phyloP scores from a whole-genome alignment of 257 asterid species.

The Ligustrum vulgare region DNA sequence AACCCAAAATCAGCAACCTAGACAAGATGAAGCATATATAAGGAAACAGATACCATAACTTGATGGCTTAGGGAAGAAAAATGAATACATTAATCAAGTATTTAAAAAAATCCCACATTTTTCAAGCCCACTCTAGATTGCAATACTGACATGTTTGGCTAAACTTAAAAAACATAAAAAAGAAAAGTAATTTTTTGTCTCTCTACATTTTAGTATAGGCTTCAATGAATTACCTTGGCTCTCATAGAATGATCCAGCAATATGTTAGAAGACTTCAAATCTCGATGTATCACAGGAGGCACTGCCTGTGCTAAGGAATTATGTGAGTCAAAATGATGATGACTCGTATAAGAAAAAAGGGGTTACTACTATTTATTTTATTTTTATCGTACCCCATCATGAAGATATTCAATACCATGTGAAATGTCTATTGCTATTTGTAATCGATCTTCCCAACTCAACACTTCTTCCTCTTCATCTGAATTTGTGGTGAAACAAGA shows the following conservation, averaged over 20 bases:
- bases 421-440: constrained; percentile 91
- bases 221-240: constrained; percentile 22
- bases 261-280: constrained; percentile 25
- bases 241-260: constrained; percentile 22
- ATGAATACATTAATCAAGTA: neutral
- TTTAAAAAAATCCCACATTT: neutral
- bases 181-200: neutral
- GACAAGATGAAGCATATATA: neutral
- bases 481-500: constrained; percentile 19
- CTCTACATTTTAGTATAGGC: neutral
- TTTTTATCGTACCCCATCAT: constrained; percentile 77
- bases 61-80: neutral
- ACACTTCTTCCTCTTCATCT: constrained; percentile 60
- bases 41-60: neutral
- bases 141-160: neutral
- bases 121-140: neutral
- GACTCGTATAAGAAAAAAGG: constrained; percentile 1
- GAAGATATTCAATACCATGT: constrained; percentile 95
- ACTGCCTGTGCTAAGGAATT: constrained; percentile 29
- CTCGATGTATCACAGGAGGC: constrained; percentile 26
- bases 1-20: constrained; percentile 99
- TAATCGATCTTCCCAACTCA: constrained; percentile 91
- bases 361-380: constrained; percentile 1
- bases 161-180: neutral
- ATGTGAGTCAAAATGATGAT: constrained; percentile 16